Percentiles rank a stretch among this genome's conserved stretches.
phyloP scores from a whole-genome alignment of 2,329 filamentous ascomycete genomes.

The Penicillium sp. region DNA sequence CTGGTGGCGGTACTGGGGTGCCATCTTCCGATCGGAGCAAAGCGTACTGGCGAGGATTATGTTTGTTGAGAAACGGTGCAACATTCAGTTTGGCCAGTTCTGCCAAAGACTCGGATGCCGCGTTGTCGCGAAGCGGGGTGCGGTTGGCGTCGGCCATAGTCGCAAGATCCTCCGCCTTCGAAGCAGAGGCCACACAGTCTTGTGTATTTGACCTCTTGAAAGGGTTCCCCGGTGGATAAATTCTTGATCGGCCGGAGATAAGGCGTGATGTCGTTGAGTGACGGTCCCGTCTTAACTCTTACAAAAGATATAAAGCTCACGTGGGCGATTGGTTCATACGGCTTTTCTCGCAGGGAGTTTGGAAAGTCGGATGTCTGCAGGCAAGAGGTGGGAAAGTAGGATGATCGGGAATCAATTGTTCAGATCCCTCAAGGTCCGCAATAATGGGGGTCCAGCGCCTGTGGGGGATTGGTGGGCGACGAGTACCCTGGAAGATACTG shows the following conservation, averaged over 20 bases:
- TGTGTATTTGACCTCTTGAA: neutral
- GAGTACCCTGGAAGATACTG: constrained; percentile 13
- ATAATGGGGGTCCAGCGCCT: neutral
- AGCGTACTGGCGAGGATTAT: constrained; percentile 87
- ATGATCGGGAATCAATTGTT: neutral
- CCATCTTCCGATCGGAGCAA: constrained; percentile 57
- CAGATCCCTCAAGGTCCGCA: constrained; percentile 2
- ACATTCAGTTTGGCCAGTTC: constrained; percentile 75
- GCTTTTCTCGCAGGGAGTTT: neutral
- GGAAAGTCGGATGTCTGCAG: neutral
- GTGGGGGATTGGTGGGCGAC: neutral
- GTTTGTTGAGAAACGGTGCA: constrained; percentile 83
- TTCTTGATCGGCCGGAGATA: neutral
- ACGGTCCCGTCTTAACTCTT: neutral
- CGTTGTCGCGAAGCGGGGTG: constrained; percentile 19
- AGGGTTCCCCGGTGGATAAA: neutral
- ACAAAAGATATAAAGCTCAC: neutral
- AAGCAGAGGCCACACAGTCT: neutral
- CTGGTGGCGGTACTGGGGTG: constrained; percentile 44
- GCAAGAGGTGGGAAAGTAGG: neutral
- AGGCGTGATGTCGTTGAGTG: neutral
- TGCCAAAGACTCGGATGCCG: constrained; percentile 44
- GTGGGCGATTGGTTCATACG: neutral
- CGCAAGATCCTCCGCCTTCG: neutral
- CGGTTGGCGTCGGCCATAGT: constrained; percentile 24